Base-by-base conservation (phyloP, 495 filamentous ascomycete species). In the Penicillium waksmanii region DNA sequence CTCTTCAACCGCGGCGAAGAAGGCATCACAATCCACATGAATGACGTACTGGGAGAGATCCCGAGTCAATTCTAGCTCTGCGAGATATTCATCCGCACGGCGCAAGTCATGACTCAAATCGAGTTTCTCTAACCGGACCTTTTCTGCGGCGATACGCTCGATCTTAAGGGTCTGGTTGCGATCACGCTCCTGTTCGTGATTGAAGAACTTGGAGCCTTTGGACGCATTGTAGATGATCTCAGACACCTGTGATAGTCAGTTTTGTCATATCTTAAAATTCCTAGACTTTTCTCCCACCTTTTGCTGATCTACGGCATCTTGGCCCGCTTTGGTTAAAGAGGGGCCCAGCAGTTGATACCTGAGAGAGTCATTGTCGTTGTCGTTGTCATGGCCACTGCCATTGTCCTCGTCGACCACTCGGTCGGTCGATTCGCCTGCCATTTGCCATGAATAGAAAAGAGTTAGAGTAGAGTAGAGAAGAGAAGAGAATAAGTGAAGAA, bases 171-270 rank as follows among this genome's bases (percentile, higher is more conserved):
- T 97, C 35, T 97, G 85, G 51, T 84, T 83, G 62, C 87, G 87
- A 78, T 98, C 96, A 59, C 86, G 85, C 53, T 74, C 79, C 69
- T 96, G 90, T 67, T 98, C 96, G 63, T 93, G 91, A 65, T 90
- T 92, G 81, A 97, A 99, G 78, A 89, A 99, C 69, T 96, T 97
- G 57, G 92, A 96, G 23, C 96, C 96, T 71, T 93, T 97, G 12
- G 92, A 96, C 12, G 95, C 93, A 73, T 96, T 91, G 75, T 96
- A 97, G 51, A 99, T 99, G 57, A 99, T 86, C 71, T 98, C 92
- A 0, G 93, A 94, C n/a, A 96, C 90, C 85, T 89, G 53, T 6
- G 36, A 38, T 38, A 13, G 15, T 38, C 36, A 38, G 33, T 25
- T 51, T 0, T 5, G 3, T 18, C 5, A n/a, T 15, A 31, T 21